These are phyloP conservation scores for Fragaria iinumae DNA, from an alignment of 306 rosid species.

Conservation along the genomic window DNA sequence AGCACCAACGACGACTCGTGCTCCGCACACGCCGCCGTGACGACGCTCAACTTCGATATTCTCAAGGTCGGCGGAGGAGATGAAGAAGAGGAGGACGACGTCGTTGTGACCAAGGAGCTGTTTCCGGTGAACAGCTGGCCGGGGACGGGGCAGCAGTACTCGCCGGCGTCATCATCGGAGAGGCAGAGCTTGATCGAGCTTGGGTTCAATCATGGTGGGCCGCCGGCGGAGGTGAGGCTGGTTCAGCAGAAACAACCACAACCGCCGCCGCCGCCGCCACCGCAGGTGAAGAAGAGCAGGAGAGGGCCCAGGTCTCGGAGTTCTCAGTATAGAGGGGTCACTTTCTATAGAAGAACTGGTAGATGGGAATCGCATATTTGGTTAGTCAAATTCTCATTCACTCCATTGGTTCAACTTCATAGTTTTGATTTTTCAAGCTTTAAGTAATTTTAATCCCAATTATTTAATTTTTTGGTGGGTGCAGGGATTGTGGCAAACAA, in stretches of 20 bases:
- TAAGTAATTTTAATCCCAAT: conserved; percentile 17
- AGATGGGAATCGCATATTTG: conserved; percentile 99
- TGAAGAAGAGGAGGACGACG: conserved; percentile 12
- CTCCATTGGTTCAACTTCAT: neutral
- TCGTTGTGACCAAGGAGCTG: conserved; percentile 59
- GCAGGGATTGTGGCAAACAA: conserved; percentile 99
- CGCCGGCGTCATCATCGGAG: conserved; percentile 38
- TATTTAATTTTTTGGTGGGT: conserved; percentile 6
- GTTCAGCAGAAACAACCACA: conserved; percentile 35
- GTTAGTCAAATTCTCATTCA: conserved; percentile 30
- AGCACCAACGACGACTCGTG: conserved; percentile 85
- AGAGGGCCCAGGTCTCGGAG: conserved; percentile 99
- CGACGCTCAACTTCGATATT: conserved; percentile 80
- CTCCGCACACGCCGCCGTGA: conserved; percentile 70
- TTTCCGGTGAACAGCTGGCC: conserved; percentile 63
- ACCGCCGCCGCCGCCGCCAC: conserved; percentile 37
- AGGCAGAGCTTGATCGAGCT: conserved; percentile 67
- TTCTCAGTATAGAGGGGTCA: conserved; percentile 97
- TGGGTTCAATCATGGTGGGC: conserved; percentile 45
- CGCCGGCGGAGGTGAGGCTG: conserved; percentile 45
- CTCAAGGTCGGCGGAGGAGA: conserved; percentile 53
- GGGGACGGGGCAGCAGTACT: conserved; percentile 48
- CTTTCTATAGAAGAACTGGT: conserved; percentile 97
- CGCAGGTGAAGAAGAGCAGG: conserved; percentile 79
- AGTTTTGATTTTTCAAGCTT: neutral